Base-by-base conservation (phyloP, 345 rosid genomes). In the Eucalyptus fibrosa region DNA sequence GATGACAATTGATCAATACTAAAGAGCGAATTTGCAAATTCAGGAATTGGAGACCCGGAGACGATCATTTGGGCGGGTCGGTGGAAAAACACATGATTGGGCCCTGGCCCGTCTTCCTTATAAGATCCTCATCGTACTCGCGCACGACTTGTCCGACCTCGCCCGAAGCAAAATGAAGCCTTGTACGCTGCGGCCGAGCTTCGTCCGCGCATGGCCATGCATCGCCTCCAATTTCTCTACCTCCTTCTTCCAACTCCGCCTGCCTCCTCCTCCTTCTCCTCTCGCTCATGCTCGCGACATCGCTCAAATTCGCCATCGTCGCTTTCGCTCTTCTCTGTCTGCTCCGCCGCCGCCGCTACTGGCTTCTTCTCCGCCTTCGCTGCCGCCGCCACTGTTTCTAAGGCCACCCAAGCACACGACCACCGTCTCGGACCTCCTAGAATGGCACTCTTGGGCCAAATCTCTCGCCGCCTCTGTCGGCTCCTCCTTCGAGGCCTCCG, bases 381-480 rank as follows among this genome's bases (percentile, higher is more conserved):
- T 83, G 42, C 92, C 81, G 81, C 92, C 44, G 81, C 98, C 99
- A 4, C 91, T 96, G 28, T 97, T 95, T 89, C 91, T 95, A 47
- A 91, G 94, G 90, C 92, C 94, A 26, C 93, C 96, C 51, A 89
- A 69, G 14, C 89, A 91, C 93, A 87, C 92, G 45, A 86, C 94
- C 77, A 86, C 97, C 55, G 50, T 93, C 17, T 93, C 94, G 34
- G 96, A 96, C 50, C 90, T 97, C 87, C 91, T 90, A 65, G 93
- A 93, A 94, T 97, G 99, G 98, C 95, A 95, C 65, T 86, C 89
- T 11, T 98, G 99, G 99, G 99, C 98, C 60, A 93, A 94, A 90
- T 87, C 87, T 55, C 92, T 95, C 16, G 94, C 97, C 49, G 90
- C 94, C 87, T 94, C 97, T 7, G 92, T 96, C 24, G 96, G 98